A percentile compares a stretch with the other conserved stretches of the same genome.
These are phyloP conservation scores for Suillus ampliporus DNA, from an alignment of 768 basidiomycete genomes.

Conservation along the genomic window DNA sequence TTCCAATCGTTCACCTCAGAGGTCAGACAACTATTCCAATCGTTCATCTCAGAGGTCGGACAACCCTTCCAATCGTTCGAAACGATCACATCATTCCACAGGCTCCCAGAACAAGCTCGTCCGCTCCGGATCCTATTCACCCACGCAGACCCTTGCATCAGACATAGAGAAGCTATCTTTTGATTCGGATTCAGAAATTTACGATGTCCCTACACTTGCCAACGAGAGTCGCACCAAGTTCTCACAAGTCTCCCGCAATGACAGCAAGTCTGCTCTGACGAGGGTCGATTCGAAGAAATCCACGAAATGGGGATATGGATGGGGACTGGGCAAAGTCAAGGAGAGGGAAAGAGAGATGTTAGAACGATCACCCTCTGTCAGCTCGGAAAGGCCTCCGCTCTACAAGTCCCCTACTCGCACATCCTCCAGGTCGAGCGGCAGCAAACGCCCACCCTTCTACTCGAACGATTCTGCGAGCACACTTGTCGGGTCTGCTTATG, in stretches of 20 bases:
- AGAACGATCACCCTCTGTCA: conserved; percentile 39
- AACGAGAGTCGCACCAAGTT: conserved; percentile 50
- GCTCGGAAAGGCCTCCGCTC: conserved; percentile 41
- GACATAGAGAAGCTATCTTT: conserved; percentile 58
- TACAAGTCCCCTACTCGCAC: conserved; percentile 40
- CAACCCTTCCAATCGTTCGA: conserved; percentile 18
- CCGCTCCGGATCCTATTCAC: conserved; percentile 50
- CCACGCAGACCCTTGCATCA: conserved; percentile 46
- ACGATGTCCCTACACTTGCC: conserved; percentile 43
- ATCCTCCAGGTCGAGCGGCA: conserved; percentile 47
- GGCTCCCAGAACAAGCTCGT: conserved; percentile 30
- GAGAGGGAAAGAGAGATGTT: conserved; percentile 46
- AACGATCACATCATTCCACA: conserved; percentile 27
- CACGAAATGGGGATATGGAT: conserved; percentile 71
- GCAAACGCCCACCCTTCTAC: conserved; percentile 47
- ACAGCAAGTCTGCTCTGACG: conserved; percentile 52
- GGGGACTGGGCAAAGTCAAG: conserved; percentile 65
- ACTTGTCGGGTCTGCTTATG: conserved; percentile 74
- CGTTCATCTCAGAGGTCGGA: conserved; percentile 33
- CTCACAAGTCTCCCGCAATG: conserved; percentile 42
- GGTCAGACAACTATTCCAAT: conserved; percentile 31
- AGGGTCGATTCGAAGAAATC: conserved; percentile 62
- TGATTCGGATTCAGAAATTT: conserved; percentile 64
- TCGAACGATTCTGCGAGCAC: conserved; percentile 74
- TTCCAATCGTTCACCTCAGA: conserved; percentile 14